Evolutionary conservation across 768 basidiomycete species (phyloP).

Genomic region (Tricholoma flavovirens): DNA sequence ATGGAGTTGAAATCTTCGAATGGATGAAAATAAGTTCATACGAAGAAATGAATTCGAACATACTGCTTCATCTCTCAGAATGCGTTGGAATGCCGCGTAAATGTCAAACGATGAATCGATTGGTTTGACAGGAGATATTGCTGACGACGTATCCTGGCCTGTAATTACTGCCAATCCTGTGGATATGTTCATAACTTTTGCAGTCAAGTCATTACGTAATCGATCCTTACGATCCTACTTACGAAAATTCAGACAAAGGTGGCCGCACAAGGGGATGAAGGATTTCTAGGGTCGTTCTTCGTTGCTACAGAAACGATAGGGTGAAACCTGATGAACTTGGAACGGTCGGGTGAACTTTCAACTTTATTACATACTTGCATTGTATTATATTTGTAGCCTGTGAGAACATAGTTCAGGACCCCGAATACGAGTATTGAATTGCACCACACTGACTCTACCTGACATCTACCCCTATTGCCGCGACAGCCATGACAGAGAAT

Average conservation of each 20-base stretch:
- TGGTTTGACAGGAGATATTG: constrained; percentile 3
- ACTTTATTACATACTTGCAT: neutral
- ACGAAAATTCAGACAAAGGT: neutral
- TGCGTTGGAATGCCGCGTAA: constrained; percentile 47
- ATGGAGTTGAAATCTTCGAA: constrained; percentile 66
- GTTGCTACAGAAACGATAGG: neutral
- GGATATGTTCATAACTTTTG: neutral
- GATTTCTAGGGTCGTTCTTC: neutral
- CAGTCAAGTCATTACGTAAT: neutral
- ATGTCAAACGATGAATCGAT: constrained; percentile 29
- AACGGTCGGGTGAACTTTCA: neutral
- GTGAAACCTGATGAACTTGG: neutral
- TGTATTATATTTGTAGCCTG: neutral
- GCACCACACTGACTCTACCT: neutral
- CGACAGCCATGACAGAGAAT: neutral
- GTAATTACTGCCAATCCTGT: neutral
- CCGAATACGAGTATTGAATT: neutral
- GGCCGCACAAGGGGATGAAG: neutral
- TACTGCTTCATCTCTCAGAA: constrained; percentile 65
- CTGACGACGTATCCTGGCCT: neutral
- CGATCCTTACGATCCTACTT: no score
- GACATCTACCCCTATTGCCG: neutral
- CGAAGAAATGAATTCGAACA: constrained; percentile 13
- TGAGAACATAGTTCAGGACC: neutral
- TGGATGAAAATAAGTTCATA: constrained; percentile 1